Evolutionary conservation across 257 asterid species (phyloP), one percentile per base, ranked within the genome.

Genomic region (Leonotis leonurus): DNA sequence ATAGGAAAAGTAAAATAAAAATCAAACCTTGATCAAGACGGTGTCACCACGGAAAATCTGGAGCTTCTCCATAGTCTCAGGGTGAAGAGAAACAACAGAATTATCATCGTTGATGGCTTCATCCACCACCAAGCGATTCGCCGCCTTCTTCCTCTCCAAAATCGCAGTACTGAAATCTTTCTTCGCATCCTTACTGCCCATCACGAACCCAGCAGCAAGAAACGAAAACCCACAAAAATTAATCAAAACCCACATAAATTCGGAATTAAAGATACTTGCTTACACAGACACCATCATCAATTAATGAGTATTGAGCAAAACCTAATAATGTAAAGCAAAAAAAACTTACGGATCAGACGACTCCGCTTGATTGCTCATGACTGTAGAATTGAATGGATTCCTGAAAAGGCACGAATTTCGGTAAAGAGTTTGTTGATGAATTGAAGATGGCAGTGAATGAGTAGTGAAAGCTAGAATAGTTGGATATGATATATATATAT

Each of bases 11-110:
- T 14, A 11, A 40, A 16, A 48, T 56, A 44, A 49, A 29, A n/a
- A n/a, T n/a, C 14, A 8, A 24, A 88, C 95, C 96, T 85, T 88
- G 75, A 88, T 85, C 78, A 88, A 66, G 61, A 88, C 85, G 13
- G 95, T 83, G 36, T 85, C 92, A 0, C 96, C 95, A 3, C 96
- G 89, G 61, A 88, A 88, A 56, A 88, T 77, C 83, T 85, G 88
- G 25, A 88, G 96, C 78, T 85, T 83, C 46, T 88, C 95, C 96
- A 88, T 88, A n/a, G 88, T 88, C 0, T 78, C 83, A 6, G 92
- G 92, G 56, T 88, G 91, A 8, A 88, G 75, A 35, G 83, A 53
- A 20, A 88, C 96, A 5, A 81, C 92, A 11, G 95, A 88, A 32
- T 88, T 88, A 22, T 88, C 96, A 72, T 88, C 95, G 61, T 88